Conservation (phyloP, 305 asterid species). For the Rubia peregrina region DNA sequence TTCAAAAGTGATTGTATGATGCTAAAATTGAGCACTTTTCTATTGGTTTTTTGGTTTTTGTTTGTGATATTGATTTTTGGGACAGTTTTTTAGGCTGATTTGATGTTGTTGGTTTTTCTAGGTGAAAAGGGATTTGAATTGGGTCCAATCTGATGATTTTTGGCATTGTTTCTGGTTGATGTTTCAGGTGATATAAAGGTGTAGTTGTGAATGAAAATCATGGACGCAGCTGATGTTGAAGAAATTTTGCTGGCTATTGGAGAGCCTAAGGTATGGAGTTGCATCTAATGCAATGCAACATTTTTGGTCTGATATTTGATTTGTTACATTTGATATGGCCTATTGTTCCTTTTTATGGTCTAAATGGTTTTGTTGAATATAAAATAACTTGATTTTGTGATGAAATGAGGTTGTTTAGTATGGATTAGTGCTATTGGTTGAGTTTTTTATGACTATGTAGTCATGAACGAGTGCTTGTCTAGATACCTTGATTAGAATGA, state of each 20-base stretch:
- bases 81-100: not conserved
- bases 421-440: not conserved
- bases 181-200: constrained; percentile 29
- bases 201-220: constrained; percentile 28
- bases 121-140: not conserved
- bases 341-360: not conserved
- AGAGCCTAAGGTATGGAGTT: constrained; percentile 77
- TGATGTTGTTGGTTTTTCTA: not conserved
- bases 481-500: constrained; percentile 10
- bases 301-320: not conserved
- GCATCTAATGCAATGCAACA: not conserved
- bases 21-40: not conserved
- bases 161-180: not conserved
- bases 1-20: not conserved
- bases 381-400: not conserved
- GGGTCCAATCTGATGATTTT: constrained; percentile 13
- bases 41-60: not conserved
- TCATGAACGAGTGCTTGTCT: not conserved
- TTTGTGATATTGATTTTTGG: not conserved
- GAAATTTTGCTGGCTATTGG: constrained; percentile 69
- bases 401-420: not conserved
- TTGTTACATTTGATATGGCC: constrained; percentile 3
- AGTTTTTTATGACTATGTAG: not conserved
- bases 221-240: constrained; percentile 81
- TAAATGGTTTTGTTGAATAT: not conserved